Conservation (phyloP, 2,329 filamentous ascomycete species). For the Penicillium concentricum region DNA sequence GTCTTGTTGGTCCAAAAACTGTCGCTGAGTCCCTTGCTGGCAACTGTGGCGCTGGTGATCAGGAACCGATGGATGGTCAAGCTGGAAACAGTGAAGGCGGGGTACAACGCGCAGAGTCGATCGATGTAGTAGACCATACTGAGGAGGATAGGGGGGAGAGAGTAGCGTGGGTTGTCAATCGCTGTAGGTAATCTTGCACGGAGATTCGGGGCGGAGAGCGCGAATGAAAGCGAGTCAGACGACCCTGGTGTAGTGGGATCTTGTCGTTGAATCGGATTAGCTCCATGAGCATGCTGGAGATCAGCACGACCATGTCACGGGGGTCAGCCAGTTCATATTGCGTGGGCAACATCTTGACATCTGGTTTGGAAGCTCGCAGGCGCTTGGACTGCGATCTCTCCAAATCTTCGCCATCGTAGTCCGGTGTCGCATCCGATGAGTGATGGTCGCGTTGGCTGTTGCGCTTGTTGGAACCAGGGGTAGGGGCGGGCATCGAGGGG, state of each 20-base stretch:
- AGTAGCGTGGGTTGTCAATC: conserved; percentile 89
- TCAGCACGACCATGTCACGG: conserved; percentile 84
- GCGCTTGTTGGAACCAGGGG: conserved; percentile 35
- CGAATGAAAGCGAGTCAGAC: conserved; percentile 92
- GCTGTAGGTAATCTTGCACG: conserved; percentile 87
- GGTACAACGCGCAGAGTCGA: conserved; percentile 84
- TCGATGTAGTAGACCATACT: conserved; percentile 99
- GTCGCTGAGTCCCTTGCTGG: conserved; percentile 92
- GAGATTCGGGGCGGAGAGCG: conserved; percentile 88
- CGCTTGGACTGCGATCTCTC: conserved; percentile 47
- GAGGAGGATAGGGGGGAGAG: conserved; percentile 90
- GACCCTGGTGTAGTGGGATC: conserved; percentile 78
- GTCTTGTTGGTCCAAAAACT: conserved; percentile 98
- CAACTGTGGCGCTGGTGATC: conserved; percentile 92
- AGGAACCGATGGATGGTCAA: conserved; percentile 96
- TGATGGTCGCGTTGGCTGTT: conserved; percentile 32
- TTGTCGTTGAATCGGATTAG: conserved; percentile 90
- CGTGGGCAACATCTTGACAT: conserved; percentile 57
- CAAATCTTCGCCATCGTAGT: conserved; percentile 20
- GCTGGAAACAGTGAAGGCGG: conserved; percentile 93
- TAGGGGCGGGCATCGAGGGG: conserved; percentile 33
- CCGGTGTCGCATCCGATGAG: conserved; percentile 23
- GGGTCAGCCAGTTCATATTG: conserved; percentile 79
- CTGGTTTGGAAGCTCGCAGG: conserved; percentile 45
- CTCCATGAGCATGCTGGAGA: conserved; percentile 94